Percentiles rank a stretch among this genome's conserved stretches.
phyloP scores from a whole-genome alignment of 768 basidiomycete species.

The Auricularia heimuer region DNA sequence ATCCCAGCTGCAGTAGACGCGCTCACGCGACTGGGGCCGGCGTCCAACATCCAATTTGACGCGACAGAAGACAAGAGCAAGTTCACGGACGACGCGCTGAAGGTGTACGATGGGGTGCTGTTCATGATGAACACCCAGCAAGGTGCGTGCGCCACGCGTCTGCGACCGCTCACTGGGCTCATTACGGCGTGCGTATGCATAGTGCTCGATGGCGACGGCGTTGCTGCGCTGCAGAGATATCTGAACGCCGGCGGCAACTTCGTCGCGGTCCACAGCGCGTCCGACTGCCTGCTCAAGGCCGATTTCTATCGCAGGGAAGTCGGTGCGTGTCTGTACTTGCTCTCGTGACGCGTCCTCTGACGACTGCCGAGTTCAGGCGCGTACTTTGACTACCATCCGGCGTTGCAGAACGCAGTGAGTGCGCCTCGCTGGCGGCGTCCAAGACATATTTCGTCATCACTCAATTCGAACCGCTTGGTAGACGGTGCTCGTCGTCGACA shows the following conservation, averaged over 20 bases:
- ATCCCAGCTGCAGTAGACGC: constrained; percentile 61
- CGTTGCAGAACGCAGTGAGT: constrained; percentile 52
- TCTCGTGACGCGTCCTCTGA: neutral
- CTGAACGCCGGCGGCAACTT: constrained; percentile 63
- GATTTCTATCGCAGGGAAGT: constrained; percentile 49
- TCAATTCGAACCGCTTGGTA: constrained; percentile 16
- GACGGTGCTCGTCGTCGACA: constrained; percentile 50
- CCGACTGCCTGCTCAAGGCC: constrained; percentile 48
- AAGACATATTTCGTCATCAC: constrained; percentile 1
- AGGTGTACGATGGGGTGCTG: constrained; percentile 52
- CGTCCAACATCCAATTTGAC: constrained; percentile 46
- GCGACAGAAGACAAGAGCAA: constrained; percentile 49
- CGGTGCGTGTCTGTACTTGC: constrained; percentile 26
- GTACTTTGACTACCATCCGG: constrained; percentile 63
- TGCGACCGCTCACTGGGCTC: neutral
- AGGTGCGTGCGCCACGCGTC: constrained; percentile 29
- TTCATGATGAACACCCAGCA: constrained; percentile 66
- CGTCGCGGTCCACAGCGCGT: constrained; percentile 56
- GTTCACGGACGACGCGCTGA: constrained; percentile 48
- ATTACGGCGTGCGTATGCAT: neutral
- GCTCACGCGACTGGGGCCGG: constrained; percentile 34
- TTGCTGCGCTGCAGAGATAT: constrained; percentile 53
- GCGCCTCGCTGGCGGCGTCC: neutral
- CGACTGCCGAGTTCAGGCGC: constrained; percentile 32
- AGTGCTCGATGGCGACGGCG: constrained; percentile 54